A percentile compares a stretch with the other conserved stretches of the same genome.
Conservation (phyloP, 2,329 filamentous ascomycete species). For the Furcasterigmium sp. region DNA sequence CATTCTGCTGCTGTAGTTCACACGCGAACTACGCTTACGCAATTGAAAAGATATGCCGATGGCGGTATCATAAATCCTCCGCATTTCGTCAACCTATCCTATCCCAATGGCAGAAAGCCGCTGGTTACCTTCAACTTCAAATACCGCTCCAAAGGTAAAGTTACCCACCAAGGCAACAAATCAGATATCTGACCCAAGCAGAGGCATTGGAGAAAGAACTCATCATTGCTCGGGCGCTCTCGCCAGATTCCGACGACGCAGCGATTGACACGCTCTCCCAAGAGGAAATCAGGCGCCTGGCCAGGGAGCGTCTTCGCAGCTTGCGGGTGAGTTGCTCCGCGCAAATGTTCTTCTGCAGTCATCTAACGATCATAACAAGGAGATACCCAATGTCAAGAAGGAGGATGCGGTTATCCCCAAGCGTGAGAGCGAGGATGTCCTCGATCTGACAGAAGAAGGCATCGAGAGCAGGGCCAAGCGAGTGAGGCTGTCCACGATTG, state of each 20-base stretch:
- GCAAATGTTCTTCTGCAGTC: not conserved
- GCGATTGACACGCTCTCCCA: constrained; percentile 14
- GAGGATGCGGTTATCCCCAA: constrained; percentile 15
- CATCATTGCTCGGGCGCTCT: constrained; percentile 20
- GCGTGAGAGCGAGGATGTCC: constrained; percentile 16
- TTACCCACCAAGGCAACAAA: not conserved
- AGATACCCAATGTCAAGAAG: constrained; percentile 9
- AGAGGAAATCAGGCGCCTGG: constrained; percentile 20
- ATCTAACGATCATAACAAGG: constrained; percentile 3
- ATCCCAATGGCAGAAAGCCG: constrained; percentile 12
- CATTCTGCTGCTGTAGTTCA: not conserved
- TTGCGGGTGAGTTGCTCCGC: constrained; percentile 14
- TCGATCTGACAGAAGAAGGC: constrained; percentile 18
- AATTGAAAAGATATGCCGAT: not conserved
- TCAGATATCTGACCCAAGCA: constrained; percentile 8
- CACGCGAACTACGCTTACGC: not conserved
- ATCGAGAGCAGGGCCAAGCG: not conserved
- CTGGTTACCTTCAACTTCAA: constrained; percentile 22
- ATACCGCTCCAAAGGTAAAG: constrained; percentile 24
- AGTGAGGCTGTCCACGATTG: not conserved
- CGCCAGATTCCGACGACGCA: constrained; percentile 12
- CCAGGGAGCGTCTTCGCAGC: constrained; percentile 20
- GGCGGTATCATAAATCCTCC: not conserved
- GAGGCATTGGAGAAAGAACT: constrained; percentile 23
- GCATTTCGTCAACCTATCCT: not conserved